A percentile compares a stretch with the other conserved stretches of the same genome.
These are phyloP conservation scores for Mortierella sp. DNA, from an alignment of 371 early-diverging fungal species.

Conservation along the genomic window DNA sequence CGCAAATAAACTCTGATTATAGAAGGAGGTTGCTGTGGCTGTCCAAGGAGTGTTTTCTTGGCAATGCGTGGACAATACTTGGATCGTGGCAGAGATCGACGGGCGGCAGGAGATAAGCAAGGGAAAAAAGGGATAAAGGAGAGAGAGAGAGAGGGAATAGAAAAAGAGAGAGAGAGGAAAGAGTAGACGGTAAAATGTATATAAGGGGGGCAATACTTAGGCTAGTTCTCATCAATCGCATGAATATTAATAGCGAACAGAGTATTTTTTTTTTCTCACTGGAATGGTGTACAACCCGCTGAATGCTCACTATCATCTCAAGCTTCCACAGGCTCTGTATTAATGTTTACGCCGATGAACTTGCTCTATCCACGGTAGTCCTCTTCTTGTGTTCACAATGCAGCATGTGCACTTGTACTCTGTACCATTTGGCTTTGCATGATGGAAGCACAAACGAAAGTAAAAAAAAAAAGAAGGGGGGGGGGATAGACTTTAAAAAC, in stretches of 20 bases:
- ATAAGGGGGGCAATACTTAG: background rate
- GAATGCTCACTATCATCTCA: no score
- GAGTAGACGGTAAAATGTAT: background rate
- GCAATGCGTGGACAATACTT: background rate
- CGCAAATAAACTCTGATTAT: background rate
- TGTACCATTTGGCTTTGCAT: constrained; percentile 22
- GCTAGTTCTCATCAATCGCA: constrained; percentile 2
- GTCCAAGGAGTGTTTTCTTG: background rate
- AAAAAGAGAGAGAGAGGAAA: constrained; percentile 3
- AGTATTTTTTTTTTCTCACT: background rate
- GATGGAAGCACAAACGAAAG: constrained; percentile 21
- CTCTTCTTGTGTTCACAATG: constrained; percentile 6
- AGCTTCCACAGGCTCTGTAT: background rate
- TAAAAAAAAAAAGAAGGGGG: constrained; percentile 1
- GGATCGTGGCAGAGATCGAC: constrained; percentile 16
- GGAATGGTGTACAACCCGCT: background rate
- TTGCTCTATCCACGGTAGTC: background rate
- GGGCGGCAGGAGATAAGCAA: constrained; percentile 8
- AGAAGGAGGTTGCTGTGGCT: background rate
- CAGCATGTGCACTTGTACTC: background rate
- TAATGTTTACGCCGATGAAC: background rate
- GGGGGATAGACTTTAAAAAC: background rate
- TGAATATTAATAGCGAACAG: background rate
- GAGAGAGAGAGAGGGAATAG: constrained; percentile 8
- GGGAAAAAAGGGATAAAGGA: background rate